phyloP scores from a whole-genome alignment of 805 yeast genomes.

The Geotrichum ghanense region DNA sequence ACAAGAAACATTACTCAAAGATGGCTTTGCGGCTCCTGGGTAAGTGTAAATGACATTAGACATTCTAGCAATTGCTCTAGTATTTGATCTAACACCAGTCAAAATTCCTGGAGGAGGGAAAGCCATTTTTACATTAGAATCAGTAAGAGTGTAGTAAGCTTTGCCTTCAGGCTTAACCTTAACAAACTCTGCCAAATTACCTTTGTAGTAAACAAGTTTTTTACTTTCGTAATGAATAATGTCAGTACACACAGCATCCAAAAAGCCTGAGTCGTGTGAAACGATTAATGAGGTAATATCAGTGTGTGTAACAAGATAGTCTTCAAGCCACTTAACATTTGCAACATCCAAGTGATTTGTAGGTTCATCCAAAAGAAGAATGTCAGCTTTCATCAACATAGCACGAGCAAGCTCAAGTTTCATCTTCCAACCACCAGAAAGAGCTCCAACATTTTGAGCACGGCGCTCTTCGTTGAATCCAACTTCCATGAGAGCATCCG shows the following conservation, averaged over 20 bases:
- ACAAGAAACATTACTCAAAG: constrained; percentile 68
- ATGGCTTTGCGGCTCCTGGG: constrained; percentile 83
- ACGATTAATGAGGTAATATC: constrained; percentile 91
- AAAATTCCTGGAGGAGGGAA: constrained; percentile 98
- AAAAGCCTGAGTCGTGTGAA: constrained; percentile 95
- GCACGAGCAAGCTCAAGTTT: constrained; percentile 97
- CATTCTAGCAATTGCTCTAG: constrained; percentile 88
- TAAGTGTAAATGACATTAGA: constrained; percentile 74
- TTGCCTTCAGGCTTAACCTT: constrained; percentile 91
- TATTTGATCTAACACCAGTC: constrained; percentile 92
- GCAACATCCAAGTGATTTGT: constrained; percentile 94
- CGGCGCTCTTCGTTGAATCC: constrained; percentile 90
- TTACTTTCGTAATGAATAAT: constrained; percentile 93
- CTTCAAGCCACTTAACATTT: constrained; percentile 89
- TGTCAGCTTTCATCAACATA: constrained; percentile 95
- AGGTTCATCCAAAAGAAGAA: constrained; percentile 90
- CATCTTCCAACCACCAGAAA: constrained; percentile 99
- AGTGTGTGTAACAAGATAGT: constrained; percentile 69
- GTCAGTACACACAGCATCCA: constrained; percentile 93
- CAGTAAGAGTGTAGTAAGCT: constrained; percentile 88
- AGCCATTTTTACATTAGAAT: constrained; percentile 87
- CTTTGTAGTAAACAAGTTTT: constrained; percentile 90
- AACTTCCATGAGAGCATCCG: constrained; percentile 67
- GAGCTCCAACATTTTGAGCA: constrained; percentile 81
- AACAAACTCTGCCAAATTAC: constrained; percentile 88